A percentile compares a stretch with the other conserved stretches of the same genome.
Evolutionary conservation across 495 filamentous ascomycete genomes (phyloP).

Genomic region (Peziza echinospora): DNA sequence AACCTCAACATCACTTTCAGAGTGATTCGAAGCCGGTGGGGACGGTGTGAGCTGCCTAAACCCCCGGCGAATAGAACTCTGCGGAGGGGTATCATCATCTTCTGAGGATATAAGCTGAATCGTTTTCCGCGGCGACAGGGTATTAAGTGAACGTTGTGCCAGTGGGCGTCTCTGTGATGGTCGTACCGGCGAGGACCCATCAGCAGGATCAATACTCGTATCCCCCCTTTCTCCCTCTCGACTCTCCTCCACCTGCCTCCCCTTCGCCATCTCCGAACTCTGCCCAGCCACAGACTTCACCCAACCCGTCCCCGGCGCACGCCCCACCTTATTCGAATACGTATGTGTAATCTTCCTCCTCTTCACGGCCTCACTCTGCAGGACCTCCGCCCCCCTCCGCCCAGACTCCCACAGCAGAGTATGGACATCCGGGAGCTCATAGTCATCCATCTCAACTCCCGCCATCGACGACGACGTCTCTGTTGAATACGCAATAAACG

Average conservation of each 20-base stretch:
- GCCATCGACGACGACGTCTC: too few relatives aligned
- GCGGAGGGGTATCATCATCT: background rate
- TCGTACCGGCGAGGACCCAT: slow-evolving; percentile 1
- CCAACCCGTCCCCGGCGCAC: too few relatives aligned
- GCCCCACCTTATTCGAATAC: slow-evolving; percentile 11
- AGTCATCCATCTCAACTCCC: slow-evolving; percentile 6
- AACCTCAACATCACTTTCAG: slow-evolving; percentile 19
- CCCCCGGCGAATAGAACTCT: too few relatives aligned
- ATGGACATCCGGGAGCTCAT: slow-evolving; percentile 16
- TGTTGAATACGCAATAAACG: too few relatives aligned
- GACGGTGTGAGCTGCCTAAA: too few relatives aligned
- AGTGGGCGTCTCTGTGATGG: background rate
- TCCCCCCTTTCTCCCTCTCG: too few relatives aligned
- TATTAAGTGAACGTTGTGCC: background rate
- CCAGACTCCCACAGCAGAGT: slow-evolving; percentile 6
- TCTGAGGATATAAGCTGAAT: background rate
- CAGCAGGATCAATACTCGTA: too few relatives aligned
- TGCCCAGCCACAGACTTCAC: too few relatives aligned
- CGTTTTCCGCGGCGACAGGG: background rate
- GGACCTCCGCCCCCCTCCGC: slow-evolving; percentile 1
- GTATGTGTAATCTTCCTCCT: slow-evolving; percentile 22
- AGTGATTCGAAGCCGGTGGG: background rate
- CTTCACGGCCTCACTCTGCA: slow-evolving; percentile 19
- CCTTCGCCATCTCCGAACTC: too few relatives aligned
- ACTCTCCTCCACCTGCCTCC: too few relatives aligned